These are phyloP conservation scores for Saturnispora galanensis DNA, from an alignment of 805 yeast species.

Conservation along the genomic window DNA sequence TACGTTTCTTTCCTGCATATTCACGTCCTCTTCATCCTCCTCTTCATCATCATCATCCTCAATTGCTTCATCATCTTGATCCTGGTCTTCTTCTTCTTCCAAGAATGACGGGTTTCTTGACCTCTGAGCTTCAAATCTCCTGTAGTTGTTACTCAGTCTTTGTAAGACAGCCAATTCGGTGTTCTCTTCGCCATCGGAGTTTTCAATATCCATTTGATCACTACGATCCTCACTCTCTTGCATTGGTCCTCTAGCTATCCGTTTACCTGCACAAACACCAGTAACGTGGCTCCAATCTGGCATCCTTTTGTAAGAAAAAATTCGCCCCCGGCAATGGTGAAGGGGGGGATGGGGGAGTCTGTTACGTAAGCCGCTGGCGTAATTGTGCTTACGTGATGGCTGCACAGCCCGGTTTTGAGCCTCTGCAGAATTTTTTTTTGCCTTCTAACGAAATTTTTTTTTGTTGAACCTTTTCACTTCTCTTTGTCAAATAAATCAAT, in stretches of 20 bases:
- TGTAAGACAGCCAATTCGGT: constrained; percentile 26
- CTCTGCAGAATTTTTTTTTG: not conserved
- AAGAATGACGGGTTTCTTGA: constrained; percentile 7
- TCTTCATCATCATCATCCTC: not conserved
- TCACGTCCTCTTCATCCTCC: constrained; percentile 7
- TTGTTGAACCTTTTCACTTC: not conserved
- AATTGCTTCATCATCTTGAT: not conserved
- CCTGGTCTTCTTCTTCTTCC: constrained; percentile 18
- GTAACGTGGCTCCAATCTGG: too few relatives aligned
- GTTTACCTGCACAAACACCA: too few relatives aligned
- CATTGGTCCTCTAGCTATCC: too few relatives aligned
- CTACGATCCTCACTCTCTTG: not conserved
- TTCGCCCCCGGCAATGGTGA: too few relatives aligned
- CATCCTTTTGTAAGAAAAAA: too few relatives aligned
- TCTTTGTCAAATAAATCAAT: not conserved
- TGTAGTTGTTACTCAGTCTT: constrained; percentile 33
- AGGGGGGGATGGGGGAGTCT: too few relatives aligned
- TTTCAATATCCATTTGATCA: not conserved
- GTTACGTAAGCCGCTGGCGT: too few relatives aligned
- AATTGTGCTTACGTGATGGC: not conserved
- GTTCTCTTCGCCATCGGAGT: not conserved
- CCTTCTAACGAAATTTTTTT: not conserved
- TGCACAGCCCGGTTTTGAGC: constrained; percentile 1
- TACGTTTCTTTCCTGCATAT: constrained; percentile 18
- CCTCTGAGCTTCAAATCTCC: constrained; percentile 23